Evolutionary conservation across 2,329 filamentous ascomycete species (phyloP).

Genomic region (Raffaelea deltoideospora): DNA sequence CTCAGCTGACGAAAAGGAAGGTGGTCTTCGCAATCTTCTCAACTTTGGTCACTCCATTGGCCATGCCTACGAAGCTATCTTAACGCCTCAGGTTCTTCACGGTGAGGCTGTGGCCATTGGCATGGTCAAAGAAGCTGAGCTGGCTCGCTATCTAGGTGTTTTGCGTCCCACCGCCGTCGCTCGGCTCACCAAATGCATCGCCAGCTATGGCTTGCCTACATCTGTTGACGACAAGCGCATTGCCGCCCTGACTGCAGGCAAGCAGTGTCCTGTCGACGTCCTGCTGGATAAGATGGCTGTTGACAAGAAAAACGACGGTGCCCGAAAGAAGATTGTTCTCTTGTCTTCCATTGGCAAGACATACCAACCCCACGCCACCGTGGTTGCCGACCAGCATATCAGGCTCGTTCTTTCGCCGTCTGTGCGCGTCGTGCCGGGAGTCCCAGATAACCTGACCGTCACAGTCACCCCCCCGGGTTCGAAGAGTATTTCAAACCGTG

Average conservation of each 20-base stretch:
- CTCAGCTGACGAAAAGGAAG: constrained; percentile 85
- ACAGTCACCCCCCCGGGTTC: constrained; percentile 83
- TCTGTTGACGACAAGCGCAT: constrained; percentile 74
- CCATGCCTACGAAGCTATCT: constrained; percentile 87
- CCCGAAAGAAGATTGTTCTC: constrained; percentile 90
- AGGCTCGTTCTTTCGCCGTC: constrained; percentile 69
- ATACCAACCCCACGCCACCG: constrained; percentile 72
- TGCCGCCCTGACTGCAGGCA: constrained; percentile 67
- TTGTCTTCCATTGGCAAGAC: constrained; percentile 82
- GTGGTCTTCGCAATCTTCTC: constrained; percentile 80
- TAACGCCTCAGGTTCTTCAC: constrained; percentile 89
- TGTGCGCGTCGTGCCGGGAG: constrained; percentile 56
- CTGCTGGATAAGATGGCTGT: constrained; percentile 89
- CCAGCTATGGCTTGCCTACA: constrained; percentile 82
- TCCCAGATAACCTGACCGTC: constrained; percentile 45
- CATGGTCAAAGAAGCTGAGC: constrained; percentile 95
- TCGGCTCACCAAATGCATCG: constrained; percentile 79
- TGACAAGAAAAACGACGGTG: constrained; percentile 96
- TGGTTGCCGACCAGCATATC: constrained; percentile 77
- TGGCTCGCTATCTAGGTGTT: constrained; percentile 77
- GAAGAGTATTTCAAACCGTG: constrained; percentile 94
- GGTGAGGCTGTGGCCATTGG: constrained; percentile 93
- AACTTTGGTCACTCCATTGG: constrained; percentile 98
- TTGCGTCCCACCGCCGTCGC: constrained; percentile 78
- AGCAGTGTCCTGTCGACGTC: constrained; percentile 73